Base-by-base conservation (phyloP, 140 eudicot species). In the Artemisia princeps region DNA sequence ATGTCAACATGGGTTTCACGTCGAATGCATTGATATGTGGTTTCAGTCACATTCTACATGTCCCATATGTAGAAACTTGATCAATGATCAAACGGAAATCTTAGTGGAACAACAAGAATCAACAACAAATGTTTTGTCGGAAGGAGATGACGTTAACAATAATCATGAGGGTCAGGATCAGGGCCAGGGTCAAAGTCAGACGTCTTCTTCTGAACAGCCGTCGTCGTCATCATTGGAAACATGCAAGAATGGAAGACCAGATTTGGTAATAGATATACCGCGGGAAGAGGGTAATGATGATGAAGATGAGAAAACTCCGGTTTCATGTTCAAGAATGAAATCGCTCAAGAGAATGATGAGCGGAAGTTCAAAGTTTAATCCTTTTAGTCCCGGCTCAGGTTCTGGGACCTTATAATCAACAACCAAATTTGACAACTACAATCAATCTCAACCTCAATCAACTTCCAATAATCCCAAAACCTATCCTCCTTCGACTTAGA, bases 11-110 rank as follows among this genome's bases (percentile, higher is more conserved):
- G 84, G 82, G 17, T 89, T 86, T 64, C 95, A 86, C 42, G 70
- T 73, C 0, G 92, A 83, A 4, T 85, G 96, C 69, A 83, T 88
- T 15, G 96, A 88, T 68, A 76, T 76, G 87, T 88, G 96, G 96
- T 81, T 88, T 58, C 81, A 62, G 2, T 85, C 87, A 1, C 87
- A 87, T 19, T 65, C 87, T 0, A 82, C 87, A 50, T 87, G 95
- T 75, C 95, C 95, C 14, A 50, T 84, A 2, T 87, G 95, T 56
- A 65, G 91, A 63, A 69, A 71, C 49, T 65, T 15, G 2, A 4
- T 68, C 9, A 23, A 15, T 69, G 59, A 58, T 58, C 74, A 57
- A 58, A 6, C 17, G 0, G 73, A 77, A 1, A 71, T 78, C 46
- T 8, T 75, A 0, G 3, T 51, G 1, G 64, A 52, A 44, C 64